Conservation (phyloP, 2,329 filamentous ascomycete genomes). For the Colletotrichum spaethianum region DNA sequence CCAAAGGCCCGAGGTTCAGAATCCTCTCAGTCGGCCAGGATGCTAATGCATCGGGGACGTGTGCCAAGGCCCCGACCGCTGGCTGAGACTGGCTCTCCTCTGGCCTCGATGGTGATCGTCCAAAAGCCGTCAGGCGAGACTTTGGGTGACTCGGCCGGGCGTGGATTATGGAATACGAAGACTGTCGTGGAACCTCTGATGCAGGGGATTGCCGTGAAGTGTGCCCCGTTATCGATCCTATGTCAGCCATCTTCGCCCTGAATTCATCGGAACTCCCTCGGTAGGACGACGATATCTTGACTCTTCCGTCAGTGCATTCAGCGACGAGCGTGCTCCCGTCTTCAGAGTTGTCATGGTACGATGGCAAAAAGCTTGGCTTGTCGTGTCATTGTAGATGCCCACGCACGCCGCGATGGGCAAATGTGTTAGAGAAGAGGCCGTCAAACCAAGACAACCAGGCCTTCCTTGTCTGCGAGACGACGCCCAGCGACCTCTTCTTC, state of each 20-base stretch:
- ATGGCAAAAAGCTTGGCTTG: slow-evolving; percentile 34
- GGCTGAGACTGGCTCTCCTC: slow-evolving; percentile 10
- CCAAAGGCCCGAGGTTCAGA: slow-evolving; percentile 9
- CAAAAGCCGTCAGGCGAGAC: not conserved
- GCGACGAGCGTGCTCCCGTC: slow-evolving; percentile 1
- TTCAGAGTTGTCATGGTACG: slow-evolving; percentile 20
- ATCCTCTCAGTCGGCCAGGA: slow-evolving; percentile 6
- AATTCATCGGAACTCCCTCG: not conserved
- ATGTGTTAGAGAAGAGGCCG: not conserved
- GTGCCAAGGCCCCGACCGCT: slow-evolving; percentile 22
- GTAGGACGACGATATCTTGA: slow-evolving; percentile 1
- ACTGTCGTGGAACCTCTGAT: slow-evolving; percentile 28
- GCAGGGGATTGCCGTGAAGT: not conserved
- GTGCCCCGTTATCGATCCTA: not conserved
- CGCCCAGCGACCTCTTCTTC: not conserved
- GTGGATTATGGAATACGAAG: slow-evolving; percentile 29
- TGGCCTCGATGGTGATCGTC: slow-evolving; percentile 27
- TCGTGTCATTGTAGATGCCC: slow-evolving; percentile 21
- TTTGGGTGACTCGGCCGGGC: slow-evolving; percentile 20
- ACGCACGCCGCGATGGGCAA: not conserved
- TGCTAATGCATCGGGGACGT: slow-evolving; percentile 34
- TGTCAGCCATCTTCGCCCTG: slow-evolving; percentile 2
- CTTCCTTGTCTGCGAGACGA: not conserved
- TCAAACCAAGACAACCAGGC: slow-evolving; percentile 6
- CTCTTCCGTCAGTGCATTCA: slow-evolving; percentile 11